Evolutionary conservation across 2,329 filamentous ascomycete species (phyloP).

Genomic region (Paradendryphiella salina): DNA sequence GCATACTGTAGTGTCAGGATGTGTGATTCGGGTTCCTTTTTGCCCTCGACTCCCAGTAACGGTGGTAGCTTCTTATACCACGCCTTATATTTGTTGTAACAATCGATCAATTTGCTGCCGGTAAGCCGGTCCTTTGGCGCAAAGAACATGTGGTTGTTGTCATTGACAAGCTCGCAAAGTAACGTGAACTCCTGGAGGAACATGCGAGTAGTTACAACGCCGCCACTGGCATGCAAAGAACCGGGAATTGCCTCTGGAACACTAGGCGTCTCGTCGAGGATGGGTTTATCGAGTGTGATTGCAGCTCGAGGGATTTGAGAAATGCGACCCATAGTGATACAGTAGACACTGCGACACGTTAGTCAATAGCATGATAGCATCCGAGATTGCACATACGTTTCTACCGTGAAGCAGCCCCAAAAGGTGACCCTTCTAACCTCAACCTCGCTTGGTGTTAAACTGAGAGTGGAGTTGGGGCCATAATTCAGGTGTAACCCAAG

Average conservation of each 20-base stretch:
- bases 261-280: constrained; percentile 62
- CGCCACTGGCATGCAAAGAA: constrained; percentile 13
- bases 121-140: constrained; percentile 68
- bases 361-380: constrained; percentile 3
- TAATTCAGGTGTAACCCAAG: constrained; percentile 65
- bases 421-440: constrained; percentile 58
- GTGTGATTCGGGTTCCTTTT: constrained; percentile 66
- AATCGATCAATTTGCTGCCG: constrained; percentile 63
- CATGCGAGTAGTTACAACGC: constrained; percentile 34
- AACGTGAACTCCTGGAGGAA: constrained; percentile 64
- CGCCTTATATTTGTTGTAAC: constrained; percentile 69
- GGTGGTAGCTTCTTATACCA: constrained; percentile 73
- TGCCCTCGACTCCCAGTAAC: constrained; percentile 57
- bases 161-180: constrained; percentile 73
- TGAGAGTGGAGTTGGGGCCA: constrained; percentile 36
- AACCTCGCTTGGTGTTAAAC: constrained; percentile 49
- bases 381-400: constrained; percentile 48
- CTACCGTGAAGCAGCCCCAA: constrained; percentile 57
- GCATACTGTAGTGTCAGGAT: constrained; percentile 75
- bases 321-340: constrained; percentile 53
- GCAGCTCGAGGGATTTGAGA: constrained; percentile 54
- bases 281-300: constrained; percentile 54
- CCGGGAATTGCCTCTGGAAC: constrained; percentile 42
- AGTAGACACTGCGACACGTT: constrained; percentile 46
- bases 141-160: constrained; percentile 72